Evolutionary conservation across 495 filamentous ascomycete genomes (phyloP).

Genomic region (Hypoxylon subgilvum): DNA sequence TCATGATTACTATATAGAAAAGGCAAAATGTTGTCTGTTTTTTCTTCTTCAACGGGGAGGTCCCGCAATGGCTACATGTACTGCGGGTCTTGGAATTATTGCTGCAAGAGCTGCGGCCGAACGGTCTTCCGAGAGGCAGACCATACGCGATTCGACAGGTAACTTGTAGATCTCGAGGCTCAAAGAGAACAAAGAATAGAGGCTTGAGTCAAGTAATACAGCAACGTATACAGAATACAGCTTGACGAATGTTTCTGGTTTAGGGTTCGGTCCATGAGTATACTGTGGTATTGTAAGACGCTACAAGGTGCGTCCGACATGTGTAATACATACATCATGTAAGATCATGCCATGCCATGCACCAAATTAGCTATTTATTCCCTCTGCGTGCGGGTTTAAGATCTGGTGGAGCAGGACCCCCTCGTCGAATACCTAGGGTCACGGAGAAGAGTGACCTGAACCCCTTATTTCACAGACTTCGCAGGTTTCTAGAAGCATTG

Average conservation of each 20-base stretch:
- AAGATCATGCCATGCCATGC: constrained; percentile 22
- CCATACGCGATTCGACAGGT: constrained; percentile 6
- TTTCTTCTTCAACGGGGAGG: neutral
- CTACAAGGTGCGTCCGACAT: constrained; percentile 8
- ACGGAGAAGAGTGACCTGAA: neutral
- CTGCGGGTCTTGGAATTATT: constrained; percentile 27
- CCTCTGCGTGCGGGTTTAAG: constrained; percentile 11
- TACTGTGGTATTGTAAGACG: too few species aligned
- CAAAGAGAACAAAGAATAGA: neutral
- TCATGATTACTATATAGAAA: neutral
- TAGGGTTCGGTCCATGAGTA: constrained; percentile 9
- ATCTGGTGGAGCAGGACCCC: constrained; percentile 29
- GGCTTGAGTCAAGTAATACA: neutral
- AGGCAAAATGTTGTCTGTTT: too few species aligned
- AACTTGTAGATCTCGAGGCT: constrained; percentile 10
- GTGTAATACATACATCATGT: constrained; percentile 13
- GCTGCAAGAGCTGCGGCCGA: constrained; percentile 3
- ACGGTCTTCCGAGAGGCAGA: constrained; percentile 1
- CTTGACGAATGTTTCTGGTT: too few species aligned
- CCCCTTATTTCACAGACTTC: constrained; percentile 9
- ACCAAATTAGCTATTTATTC: constrained; percentile 10
- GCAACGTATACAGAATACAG: too few species aligned
- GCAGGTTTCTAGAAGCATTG: constrained; percentile 31
- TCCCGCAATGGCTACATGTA: neutral
- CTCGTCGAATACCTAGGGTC: too few species aligned